Evolutionary conservation across 352 stramenopile species (phyloP).

Genomic region (Lagenidium giganteum): DNA sequence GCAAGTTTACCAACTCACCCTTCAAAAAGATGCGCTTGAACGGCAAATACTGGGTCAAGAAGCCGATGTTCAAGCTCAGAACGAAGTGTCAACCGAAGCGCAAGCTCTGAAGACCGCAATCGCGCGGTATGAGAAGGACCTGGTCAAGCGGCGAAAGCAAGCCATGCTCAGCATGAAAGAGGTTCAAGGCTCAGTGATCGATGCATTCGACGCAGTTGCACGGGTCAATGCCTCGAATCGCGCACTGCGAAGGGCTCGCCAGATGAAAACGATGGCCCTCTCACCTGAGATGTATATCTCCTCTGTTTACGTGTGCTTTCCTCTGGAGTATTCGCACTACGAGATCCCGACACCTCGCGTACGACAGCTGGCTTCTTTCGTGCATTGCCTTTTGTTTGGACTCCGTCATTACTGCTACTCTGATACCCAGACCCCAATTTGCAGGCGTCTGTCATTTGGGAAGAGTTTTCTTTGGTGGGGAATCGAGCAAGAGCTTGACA

Average conservation of each 20-base stretch:
- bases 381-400: constrained; percentile 22
- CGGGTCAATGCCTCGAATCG: constrained; percentile 8
- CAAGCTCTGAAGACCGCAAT: constrained; percentile 18
- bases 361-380: constrained; percentile 1
- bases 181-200: constrained; percentile 3
- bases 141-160: constrained; percentile 24
- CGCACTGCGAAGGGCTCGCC: constrained; percentile 6
- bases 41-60: constrained; percentile 6
- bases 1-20: constrained; percentile 8
- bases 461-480: constrained; percentile 30
- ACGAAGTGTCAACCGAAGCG: constrained; percentile 8
- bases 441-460: constrained; percentile 16
- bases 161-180: constrained; percentile 26
- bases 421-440: constrained; percentile 11
- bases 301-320: constrained; percentile 28
- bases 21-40: constrained; percentile 11
- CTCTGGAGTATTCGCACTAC: constrained; percentile 12
- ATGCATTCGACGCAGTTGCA: constrained; percentile 17
- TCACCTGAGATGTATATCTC: constrained; percentile 14
- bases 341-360: not conserved
- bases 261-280: constrained; percentile 18
- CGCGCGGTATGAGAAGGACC: constrained; percentile 27
- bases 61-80: not conserved
- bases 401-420: constrained; percentile 25
- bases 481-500: constrained; percentile 8